A percentile compares a stretch with the other conserved stretches of the same genome.
Conservation (phyloP, 768 basidiomycete species). For the Boletus fagicola region DNA sequence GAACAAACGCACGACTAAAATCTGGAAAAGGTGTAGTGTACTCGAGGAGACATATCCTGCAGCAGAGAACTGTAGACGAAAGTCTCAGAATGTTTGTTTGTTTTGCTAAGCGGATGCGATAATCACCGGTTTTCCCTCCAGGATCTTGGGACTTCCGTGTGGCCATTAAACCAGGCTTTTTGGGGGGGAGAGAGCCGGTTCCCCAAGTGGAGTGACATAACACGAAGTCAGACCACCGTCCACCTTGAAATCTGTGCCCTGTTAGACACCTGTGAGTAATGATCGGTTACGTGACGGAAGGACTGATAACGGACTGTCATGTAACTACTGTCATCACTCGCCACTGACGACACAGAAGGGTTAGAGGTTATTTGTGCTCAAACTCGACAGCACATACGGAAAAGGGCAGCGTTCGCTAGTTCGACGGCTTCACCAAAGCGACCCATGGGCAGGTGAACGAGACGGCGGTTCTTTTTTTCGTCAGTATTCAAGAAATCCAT, state of each 20-base stretch:
- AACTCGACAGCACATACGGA: slow-evolving; percentile 61
- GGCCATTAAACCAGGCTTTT: slow-evolving; percentile 48
- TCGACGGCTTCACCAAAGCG: slow-evolving; percentile 97
- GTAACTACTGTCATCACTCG: slow-evolving; percentile 94
- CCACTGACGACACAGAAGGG: slow-evolving; percentile 47
- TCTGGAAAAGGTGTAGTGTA: too few relatives aligned
- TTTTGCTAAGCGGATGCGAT: not conserved
- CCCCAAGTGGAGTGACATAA: slow-evolving; percentile 88
- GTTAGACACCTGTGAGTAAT: slow-evolving; percentile 8
- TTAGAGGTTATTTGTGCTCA: slow-evolving; percentile 8
- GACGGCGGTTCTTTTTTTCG: slow-evolving; percentile 89
- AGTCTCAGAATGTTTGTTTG: not conserved
- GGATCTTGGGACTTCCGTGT: too few relatives aligned
- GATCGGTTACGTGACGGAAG: not conserved
- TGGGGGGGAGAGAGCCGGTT: slow-evolving; percentile 70
- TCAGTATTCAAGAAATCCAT: slow-evolving; percentile 98
- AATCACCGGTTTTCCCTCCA: not conserved
- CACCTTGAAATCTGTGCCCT: slow-evolving; percentile 93
- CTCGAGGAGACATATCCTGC: not conserved
- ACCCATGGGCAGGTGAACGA: slow-evolving; percentile 94
- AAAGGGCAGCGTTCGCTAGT: slow-evolving; percentile 88
- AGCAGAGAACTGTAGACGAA: too few relatives aligned
- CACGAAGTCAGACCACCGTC: slow-evolving; percentile 92
- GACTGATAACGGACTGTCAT: slow-evolving; percentile 65
- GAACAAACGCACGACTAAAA: not conserved